Percentiles rank a stretch among this genome's conserved stretches.
phyloP scores from a whole-genome alignment of 108 stramenopile species.

The Chaetoceros tenuissimus region DNA sequence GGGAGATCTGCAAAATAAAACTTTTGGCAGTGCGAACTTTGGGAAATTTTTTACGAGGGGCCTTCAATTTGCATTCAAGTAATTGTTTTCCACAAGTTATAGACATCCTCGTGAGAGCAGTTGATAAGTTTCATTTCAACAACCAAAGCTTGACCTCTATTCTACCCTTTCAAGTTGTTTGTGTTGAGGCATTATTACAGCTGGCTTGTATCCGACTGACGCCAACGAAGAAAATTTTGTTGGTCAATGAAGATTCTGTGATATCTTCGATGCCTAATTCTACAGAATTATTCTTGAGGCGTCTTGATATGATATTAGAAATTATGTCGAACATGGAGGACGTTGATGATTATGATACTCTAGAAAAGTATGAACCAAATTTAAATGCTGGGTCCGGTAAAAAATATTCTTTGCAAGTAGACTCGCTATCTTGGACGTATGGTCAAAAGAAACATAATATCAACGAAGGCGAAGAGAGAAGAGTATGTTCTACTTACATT shows the following conservation, averaged over 20 bases:
- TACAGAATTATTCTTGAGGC: not conserved
- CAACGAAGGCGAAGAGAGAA: no score
- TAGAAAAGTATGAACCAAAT: no score
- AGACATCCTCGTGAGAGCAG: not conserved
- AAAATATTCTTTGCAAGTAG: no score
- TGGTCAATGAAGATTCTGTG: not conserved
- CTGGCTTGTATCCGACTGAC: not conserved
- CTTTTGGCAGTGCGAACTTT: not conserved
- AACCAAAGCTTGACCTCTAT: not conserved
- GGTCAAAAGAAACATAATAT: no score
- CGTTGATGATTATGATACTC: not conserved
- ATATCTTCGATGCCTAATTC: not conserved
- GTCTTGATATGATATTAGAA: not conserved
- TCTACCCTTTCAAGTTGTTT: not conserved
- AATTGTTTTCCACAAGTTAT: not conserved
- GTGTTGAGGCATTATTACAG: not conserved
- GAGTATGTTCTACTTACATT: no score
- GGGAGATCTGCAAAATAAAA: not conserved
- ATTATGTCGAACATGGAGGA: not conserved
- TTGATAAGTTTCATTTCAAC: not conserved
- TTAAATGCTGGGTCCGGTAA: no score
- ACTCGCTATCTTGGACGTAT: no score
- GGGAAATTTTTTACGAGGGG: not conserved
- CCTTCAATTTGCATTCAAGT: not conserved
- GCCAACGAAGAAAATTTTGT: not conserved